Percentiles rank a stretch among this genome's conserved stretches.
These are phyloP conservation scores for Heritiera littoralis DNA, from an alignment of 345 rosid genomes.

Conservation along the genomic window DNA sequence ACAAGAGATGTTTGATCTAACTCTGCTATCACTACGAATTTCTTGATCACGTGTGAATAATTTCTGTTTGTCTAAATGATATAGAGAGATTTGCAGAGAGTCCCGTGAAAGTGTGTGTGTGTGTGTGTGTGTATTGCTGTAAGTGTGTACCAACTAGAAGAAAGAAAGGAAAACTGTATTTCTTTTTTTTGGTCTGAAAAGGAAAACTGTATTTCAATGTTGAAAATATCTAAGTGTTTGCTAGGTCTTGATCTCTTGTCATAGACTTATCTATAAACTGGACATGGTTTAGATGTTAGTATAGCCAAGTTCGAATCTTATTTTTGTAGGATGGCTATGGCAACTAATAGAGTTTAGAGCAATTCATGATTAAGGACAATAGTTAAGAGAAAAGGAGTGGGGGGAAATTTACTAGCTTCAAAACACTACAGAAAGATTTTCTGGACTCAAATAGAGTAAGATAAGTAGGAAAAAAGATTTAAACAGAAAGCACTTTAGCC, in stretches of 20 bases:
- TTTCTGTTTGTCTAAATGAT: background rate
- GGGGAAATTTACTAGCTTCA: background rate
- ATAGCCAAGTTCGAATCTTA: background rate
- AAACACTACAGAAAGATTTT: background rate
- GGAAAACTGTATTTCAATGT: conserved; percentile 1
- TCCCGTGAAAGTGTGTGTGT: no score
- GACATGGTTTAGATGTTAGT: background rate
- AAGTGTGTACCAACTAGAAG: background rate
- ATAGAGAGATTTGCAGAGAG: no score
- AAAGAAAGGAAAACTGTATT: background rate
- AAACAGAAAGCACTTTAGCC: background rate
- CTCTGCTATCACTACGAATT: background rate
- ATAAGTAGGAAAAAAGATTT: background rate
- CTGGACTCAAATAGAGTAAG: background rate
- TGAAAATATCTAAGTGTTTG: background rate
- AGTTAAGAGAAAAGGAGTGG: background rate
- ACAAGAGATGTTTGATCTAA: background rate
- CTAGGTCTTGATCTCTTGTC: background rate
- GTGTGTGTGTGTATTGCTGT: no score
- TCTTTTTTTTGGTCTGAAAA: background rate
- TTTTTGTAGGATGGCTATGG: background rate
- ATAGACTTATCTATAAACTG: background rate
- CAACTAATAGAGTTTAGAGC: background rate
- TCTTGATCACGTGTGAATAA: background rate
- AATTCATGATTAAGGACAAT: background rate